A percentile compares a stretch with the other conserved stretches of the same genome.
Evolutionary conservation across 345 rosid genomes (phyloP).

Genomic region (Salix suchowensis): DNA sequence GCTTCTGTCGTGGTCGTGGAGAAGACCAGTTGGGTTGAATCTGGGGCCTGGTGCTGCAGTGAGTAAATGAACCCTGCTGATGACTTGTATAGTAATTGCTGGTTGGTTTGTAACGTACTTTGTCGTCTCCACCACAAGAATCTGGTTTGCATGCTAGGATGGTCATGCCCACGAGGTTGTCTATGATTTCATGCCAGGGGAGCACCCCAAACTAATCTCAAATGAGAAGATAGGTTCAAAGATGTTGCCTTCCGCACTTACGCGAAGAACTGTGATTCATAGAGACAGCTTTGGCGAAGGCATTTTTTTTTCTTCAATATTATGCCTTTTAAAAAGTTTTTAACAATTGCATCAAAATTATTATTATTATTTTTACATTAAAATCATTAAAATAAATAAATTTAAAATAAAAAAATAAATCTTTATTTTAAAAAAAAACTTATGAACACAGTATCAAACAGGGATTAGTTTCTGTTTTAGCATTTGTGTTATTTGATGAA

Average conservation of each 20-base stretch:
- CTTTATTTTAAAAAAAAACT: too few relatives aligned
- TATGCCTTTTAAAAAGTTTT: too few relatives aligned
- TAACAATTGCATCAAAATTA: too few relatives aligned
- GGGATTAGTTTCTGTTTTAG: too few relatives aligned
- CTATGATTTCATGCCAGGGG: slow-evolving; percentile 82
- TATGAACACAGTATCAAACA: too few relatives aligned
- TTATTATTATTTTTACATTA: too few relatives aligned
- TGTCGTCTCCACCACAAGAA: slow-evolving; percentile 72
- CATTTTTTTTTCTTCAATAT: too few relatives aligned
- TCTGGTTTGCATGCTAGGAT: slow-evolving; percentile 50
- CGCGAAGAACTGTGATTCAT: slow-evolving; percentile 83
- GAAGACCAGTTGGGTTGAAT: slow-evolving; percentile 78
- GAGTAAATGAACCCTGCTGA: slow-evolving; percentile 64
- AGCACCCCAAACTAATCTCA: slow-evolving; percentile 61
- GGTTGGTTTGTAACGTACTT: too few relatives aligned
- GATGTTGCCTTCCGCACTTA: slow-evolving; percentile 69
- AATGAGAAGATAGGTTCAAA: slow-evolving; percentile 77
- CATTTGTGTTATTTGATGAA: too few relatives aligned
- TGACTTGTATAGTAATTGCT: slow-evolving; percentile 33
- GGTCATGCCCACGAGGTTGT: slow-evolving; percentile 58
- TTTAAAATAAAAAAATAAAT: too few relatives aligned
- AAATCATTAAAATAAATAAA: too few relatives aligned
- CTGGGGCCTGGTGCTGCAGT: slow-evolving; percentile 53
- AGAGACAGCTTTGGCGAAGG: slow-evolving; percentile 36
- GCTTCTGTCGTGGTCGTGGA: slow-evolving; percentile 91